phyloP scores from a whole-genome alignment of 208 protist genomes.

The Leishmania tropica region DNA sequence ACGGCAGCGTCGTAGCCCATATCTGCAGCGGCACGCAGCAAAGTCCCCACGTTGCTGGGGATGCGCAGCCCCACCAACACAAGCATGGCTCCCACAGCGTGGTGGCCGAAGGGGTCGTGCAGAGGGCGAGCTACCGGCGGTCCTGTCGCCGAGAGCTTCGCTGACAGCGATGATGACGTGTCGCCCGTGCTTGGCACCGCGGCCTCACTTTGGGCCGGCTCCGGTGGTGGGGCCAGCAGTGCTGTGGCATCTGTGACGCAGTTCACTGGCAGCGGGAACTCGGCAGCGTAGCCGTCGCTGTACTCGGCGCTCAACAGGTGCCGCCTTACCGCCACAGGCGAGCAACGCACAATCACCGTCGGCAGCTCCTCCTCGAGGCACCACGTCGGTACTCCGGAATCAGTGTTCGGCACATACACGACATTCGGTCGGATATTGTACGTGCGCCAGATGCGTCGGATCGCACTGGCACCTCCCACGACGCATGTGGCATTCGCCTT shows the following conservation, averaged over 20 bases:
- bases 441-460: slow-evolving; percentile 71
- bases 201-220: neutral
- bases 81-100: slow-evolving; percentile 55
- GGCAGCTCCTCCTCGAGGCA: slow-evolving; percentile 67
- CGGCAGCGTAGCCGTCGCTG: slow-evolving; percentile 80
- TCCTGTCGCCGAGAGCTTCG: neutral
- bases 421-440: slow-evolving; percentile 74
- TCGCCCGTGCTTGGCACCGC: neutral
- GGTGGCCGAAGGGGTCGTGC: slow-evolving; percentile 7
- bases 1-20: slow-evolving; percentile 76
- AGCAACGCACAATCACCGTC: slow-evolving; percentile 68
- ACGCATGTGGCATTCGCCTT: slow-evolving; percentile 64
- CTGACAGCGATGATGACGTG: neutral
- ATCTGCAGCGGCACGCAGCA: slow-evolving; percentile 75
- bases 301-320: slow-evolving; percentile 79
- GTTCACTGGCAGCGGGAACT: slow-evolving; percentile 56
- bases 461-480: slow-evolving; percentile 70
- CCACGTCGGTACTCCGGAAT: slow-evolving; percentile 58
- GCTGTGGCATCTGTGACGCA: slow-evolving; percentile 11
- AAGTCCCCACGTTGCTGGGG: slow-evolving; percentile 80
- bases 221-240: slow-evolving; percentile 4
- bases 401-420: slow-evolving; percentile 77
- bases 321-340: slow-evolving; percentile 65
- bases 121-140: neutral
- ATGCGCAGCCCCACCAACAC: slow-evolving; percentile 83